These are phyloP conservation scores for Lactarius sanguifluus DNA, from an alignment of 768 basidiomycete species.

Conservation along the genomic window DNA sequence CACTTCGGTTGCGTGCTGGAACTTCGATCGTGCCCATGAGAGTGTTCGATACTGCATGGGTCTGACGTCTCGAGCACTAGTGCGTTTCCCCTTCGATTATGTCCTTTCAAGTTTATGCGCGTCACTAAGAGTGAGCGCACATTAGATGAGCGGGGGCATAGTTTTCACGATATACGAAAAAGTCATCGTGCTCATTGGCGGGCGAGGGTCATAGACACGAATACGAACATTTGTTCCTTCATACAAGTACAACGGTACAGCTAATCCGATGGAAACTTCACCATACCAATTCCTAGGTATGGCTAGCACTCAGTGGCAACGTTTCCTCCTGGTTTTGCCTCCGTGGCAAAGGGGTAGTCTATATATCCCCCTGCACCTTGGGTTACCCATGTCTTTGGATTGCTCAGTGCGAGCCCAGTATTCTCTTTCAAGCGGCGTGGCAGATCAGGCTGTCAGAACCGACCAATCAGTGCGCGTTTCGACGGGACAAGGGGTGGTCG, in stretches of 20 bases:
- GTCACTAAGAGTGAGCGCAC: neutral
- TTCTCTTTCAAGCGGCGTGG: constrained; percentile 20
- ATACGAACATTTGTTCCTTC: neutral
- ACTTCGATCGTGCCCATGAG: no score
- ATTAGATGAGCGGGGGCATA: constrained; percentile 86
- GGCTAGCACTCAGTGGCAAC: neutral
- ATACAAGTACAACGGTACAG: neutral
- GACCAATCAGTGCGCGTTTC: neutral
- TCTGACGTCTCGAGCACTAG: constrained; percentile 41
- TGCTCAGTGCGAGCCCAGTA: neutral
- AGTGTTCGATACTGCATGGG: no score
- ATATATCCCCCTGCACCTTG: constrained; percentile 22
- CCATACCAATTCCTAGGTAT: neutral
- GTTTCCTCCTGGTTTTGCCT: neutral
- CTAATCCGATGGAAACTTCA: neutral
- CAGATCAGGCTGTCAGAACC: constrained; percentile 26
- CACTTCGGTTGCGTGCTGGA: no score
- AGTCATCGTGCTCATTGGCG: constrained; percentile 7
- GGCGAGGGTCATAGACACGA: constrained; percentile 30
- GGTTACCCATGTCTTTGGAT: neutral
- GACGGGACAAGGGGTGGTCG: neutral
- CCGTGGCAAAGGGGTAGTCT: constrained; percentile 27
- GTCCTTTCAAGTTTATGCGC: neutral
- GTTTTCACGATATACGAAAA: constrained; percentile 92
- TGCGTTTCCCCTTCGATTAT: constrained; percentile 41